Conservation (phyloP, 1,284 basidiomycete genomes). For the Anthracocystis panici-leucophaei region DNA sequence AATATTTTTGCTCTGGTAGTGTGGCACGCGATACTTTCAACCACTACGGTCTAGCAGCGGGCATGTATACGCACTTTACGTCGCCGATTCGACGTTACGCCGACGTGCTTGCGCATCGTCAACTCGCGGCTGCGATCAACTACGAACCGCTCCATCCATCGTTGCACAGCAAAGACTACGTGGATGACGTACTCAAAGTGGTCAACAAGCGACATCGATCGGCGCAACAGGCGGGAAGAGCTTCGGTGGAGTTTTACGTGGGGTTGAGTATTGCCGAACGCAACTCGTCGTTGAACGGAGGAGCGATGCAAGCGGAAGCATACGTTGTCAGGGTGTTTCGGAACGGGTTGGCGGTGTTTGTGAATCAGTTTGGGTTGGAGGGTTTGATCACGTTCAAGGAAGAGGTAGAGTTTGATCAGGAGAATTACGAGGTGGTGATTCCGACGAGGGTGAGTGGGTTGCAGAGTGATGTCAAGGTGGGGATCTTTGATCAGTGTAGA, state of each 20-base stretch:
- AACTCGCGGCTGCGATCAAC: conserved; percentile 89
- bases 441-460: conserved; percentile 71
- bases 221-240: conserved; percentile 95
- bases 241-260: conserved; percentile 97
- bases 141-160: conserved; percentile 85
- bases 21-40: conserved; percentile 91
- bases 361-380: conserved; percentile 92
- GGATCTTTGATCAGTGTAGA: conserved; percentile 88
- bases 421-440: conserved; percentile 86
- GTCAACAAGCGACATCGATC: conserved; percentile 93
- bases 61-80: conserved; percentile 99
- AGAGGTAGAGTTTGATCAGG: conserved; percentile 88
- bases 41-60: conserved; percentile 94
- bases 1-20: conserved; percentile 96
- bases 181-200: conserved; percentile 86
- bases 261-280: conserved; percentile 81
- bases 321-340: conserved; percentile 94
- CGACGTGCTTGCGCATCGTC: conserved; percentile 95
- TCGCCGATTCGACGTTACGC: conserved; percentile 56
- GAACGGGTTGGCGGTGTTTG: conserved; percentile 95
- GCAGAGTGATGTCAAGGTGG: conserved; percentile 55
- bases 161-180: conserved; percentile 87
- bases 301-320: conserved; percentile 72
- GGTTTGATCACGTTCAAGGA: conserved; percentile 92
- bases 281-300: conserved; percentile 63